phyloP scores from a whole-genome alignment of 1,284 basidiomycete species.

The Waitea zeae region DNA sequence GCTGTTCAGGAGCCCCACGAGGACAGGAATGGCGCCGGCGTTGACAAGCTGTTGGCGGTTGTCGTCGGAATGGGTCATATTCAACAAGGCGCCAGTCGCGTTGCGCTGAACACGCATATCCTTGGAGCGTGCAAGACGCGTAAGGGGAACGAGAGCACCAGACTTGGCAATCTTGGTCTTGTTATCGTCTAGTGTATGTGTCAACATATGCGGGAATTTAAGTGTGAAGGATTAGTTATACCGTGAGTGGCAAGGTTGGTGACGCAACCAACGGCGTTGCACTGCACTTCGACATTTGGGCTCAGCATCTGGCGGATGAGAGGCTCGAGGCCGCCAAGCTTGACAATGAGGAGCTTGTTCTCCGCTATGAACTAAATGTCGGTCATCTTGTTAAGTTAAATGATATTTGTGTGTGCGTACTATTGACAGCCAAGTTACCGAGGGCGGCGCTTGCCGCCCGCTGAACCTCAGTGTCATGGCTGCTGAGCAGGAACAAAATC shows the following conservation, averaged over 20 bases:
- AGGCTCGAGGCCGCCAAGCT: conserved; percentile 93
- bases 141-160: conserved; percentile 92
- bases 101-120: conserved; percentile 99
- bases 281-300: conserved; percentile 98
- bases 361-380: conserved; percentile 52
- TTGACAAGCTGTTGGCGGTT: conserved; percentile 98
- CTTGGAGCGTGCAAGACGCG: conserved; percentile 91
- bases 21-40: conserved; percentile 94
- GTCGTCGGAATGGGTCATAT: conserved; percentile 99
- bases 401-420: conserved; percentile 32
- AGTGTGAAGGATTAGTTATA: conserved; percentile 19
- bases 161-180: conserved; percentile 99
- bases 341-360: conserved; percentile 98
- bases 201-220: neutral
- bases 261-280: conserved; percentile 99
- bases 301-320: conserved; percentile 98
- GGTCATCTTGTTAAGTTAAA: conserved; percentile 8
- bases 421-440: conserved; percentile 96
- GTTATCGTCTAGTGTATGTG: conserved; percentile 67
- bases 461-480: too few species aligned
- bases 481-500: too few species aligned
- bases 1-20: conserved; percentile 91
- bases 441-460: conserved; percentile 96
- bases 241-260: conserved; percentile 98
- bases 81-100: conserved; percentile 92